These are phyloP conservation scores for Paramarasmius palmivorus DNA, from an alignment of 1,284 basidiomycete species.

Conservation along the genomic window DNA sequence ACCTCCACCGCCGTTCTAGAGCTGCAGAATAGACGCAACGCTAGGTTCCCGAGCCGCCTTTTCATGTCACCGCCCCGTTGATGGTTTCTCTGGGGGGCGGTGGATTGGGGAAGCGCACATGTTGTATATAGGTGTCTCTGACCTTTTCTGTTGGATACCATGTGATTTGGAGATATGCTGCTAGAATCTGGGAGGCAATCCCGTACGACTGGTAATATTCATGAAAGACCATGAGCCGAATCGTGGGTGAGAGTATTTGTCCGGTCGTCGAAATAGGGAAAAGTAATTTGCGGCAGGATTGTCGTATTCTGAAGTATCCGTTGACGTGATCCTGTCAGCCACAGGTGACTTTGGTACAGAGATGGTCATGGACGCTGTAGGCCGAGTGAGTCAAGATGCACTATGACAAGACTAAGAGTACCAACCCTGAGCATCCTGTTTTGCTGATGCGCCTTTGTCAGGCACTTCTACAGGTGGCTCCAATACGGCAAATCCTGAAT, in stretches of 20 bases:
- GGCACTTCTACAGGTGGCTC: too few relatives aligned
- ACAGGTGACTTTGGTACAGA: too few relatives aligned
- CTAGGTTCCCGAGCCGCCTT: slow-evolving; percentile 51
- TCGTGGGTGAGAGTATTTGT: slow-evolving; percentile 46
- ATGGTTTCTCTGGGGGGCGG: slow-evolving; percentile 69
- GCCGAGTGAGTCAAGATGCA: too few relatives aligned
- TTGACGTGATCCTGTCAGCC: too few relatives aligned
- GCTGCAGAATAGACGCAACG: slow-evolving; percentile 78
- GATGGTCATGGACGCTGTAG: too few relatives aligned
- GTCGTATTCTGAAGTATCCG: slow-evolving; percentile 73
- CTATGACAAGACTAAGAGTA: too few relatives aligned
- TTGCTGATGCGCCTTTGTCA: too few relatives aligned
- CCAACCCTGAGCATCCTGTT: too few relatives aligned
- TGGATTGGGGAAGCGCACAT: slow-evolving; percentile 44
- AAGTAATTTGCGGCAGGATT: slow-evolving; percentile 46
- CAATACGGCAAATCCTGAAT: too few relatives aligned
- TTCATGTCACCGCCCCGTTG: slow-evolving; percentile 56
- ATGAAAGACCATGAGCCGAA: not conserved
- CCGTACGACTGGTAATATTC: slow-evolving; percentile 18
- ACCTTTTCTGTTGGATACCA: slow-evolving; percentile 43
- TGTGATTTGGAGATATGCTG: slow-evolving; percentile 29
- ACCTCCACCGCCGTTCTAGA: slow-evolving; percentile 68
- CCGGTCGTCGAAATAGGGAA: slow-evolving; percentile 56
- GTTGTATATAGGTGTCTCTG: slow-evolving; percentile 68
- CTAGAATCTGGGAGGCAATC: slow-evolving; percentile 43